These are phyloP conservation scores for Zizania palustris DNA, from an alignment of 202 grass and related monocot species.

Conservation along the genomic window DNA sequence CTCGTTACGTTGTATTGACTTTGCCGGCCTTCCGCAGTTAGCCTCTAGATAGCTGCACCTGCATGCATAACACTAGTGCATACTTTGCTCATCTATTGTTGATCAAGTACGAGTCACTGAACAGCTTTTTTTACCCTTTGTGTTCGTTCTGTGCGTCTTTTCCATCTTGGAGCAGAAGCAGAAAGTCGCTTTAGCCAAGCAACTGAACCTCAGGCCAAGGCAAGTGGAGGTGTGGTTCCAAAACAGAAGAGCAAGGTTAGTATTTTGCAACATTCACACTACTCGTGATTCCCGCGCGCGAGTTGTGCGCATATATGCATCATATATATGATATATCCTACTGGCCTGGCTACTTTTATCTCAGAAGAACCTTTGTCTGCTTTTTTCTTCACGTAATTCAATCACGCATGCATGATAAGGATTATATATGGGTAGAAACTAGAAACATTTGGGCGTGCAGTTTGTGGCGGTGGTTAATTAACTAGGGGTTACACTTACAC, in stretches of 20 bases:
- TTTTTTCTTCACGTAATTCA: neutral
- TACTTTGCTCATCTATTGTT: neutral
- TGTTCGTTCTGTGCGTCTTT: slow-evolving; percentile 43
- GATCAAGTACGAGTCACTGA: slow-evolving; percentile 16
- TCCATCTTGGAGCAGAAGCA: slow-evolving; percentile 79
- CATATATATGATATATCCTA: neutral
- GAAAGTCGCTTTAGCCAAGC: slow-evolving; percentile 88
- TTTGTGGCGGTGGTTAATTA: neutral
- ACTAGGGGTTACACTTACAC: neutral
- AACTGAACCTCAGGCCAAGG: slow-evolving; percentile 81
- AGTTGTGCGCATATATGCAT: neutral
- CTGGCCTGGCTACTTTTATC: neutral
- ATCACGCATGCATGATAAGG: slow-evolving; percentile 19
- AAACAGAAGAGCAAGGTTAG: slow-evolving; percentile 88
- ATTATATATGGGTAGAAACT: neutral
- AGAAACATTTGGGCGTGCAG: neutral
- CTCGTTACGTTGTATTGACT: slow-evolving; percentile 2
- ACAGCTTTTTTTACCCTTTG: slow-evolving; percentile 5
- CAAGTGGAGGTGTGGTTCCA: slow-evolving; percentile 99
- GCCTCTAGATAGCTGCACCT: neutral
- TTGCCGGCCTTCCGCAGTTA: slow-evolving; percentile 14
- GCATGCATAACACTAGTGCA: slow-evolving; percentile 10
- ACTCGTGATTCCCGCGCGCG: too few species aligned
- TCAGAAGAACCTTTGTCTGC: neutral
- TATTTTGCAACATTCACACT: neutral